Base-by-base conservation (phyloP, 2,329 filamentous ascomycete species). In the Fusarium sp. region DNA sequence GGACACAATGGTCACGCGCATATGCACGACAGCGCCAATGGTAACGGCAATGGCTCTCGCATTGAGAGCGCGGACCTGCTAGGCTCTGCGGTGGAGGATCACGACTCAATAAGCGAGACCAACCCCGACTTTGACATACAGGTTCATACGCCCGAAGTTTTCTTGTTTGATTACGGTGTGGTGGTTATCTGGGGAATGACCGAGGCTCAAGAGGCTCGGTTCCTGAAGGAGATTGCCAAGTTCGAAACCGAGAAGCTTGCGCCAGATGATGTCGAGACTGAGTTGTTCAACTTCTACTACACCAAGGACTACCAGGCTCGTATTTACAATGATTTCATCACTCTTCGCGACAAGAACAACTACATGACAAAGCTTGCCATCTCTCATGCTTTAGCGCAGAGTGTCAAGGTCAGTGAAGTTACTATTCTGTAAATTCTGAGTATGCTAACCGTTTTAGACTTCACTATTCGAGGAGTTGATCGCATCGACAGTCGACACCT, bases 321-420 rank as follows among this genome's bases (percentile, higher is more conserved):
- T 54, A 99, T 99, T 80, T 99, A 99, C 87, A 99, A 99, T 81
- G 96, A 99, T 81, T 99, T 99, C 76, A 99, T 99, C 80, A 96
- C 93, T 4, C 82, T 99, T 65, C 88, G 94, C 51, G 95, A 98
- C 76, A 97, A 97, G 81, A 91, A 91, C 76, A 97, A 97, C 80
- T 97, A 98, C 83, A 98, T 98, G 96, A 97, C 92, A 73, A 98
- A 98, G 83, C 85, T 98, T 40, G 94, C 95, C 59, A 98, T 98
- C 77, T 97, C 94, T 18, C 96, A 99, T 82, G 96, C 96, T 4
- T 84, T 99, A 49, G 93, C 95, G 1, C 96, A 99, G 80, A 97
- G 93, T 70, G 96, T 98, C 77, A 98, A 99, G 87, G 90, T 91
- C 79, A 67, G 62, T 65, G 25, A 24, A 27, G 34, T 14, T 34